Evolutionary conservation across 2,329 filamentous ascomycete species (phyloP).

Genomic region (Trichoderma sp.): DNA sequence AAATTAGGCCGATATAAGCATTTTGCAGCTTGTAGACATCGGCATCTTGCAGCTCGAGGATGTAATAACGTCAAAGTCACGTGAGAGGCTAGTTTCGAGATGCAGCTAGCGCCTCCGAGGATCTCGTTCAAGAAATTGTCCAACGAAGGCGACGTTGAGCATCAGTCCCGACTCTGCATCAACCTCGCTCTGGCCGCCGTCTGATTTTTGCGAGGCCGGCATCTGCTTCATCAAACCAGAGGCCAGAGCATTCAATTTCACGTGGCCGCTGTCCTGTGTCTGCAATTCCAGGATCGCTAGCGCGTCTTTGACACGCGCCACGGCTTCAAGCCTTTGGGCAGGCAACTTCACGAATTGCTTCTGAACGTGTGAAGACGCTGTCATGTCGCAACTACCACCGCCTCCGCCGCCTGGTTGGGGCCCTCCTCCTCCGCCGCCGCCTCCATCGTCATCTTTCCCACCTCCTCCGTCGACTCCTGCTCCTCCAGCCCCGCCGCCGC

Average conservation of each 20-base stretch:
- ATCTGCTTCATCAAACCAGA: slow-evolving; percentile 31
- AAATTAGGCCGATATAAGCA: not conserved
- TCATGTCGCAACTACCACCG: slow-evolving; percentile 57
- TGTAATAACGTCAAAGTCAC: slow-evolving; percentile 27
- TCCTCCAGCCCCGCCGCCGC: slow-evolving; percentile 71
- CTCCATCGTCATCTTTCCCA: slow-evolving; percentile 57
- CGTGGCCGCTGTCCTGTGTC: slow-evolving; percentile 8
- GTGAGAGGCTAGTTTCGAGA: slow-evolving; percentile 30
- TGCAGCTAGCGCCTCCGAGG: slow-evolving; percentile 25
- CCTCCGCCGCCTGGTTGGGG: slow-evolving; percentile 62
- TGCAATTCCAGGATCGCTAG: slow-evolving; percentile 28
- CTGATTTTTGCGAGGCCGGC: slow-evolving; percentile 35
- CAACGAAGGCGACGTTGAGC: slow-evolving; percentile 34
- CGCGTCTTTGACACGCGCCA: slow-evolving; percentile 41
- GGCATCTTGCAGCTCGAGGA: not conserved
- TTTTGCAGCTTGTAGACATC: not conserved
- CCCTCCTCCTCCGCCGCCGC: slow-evolving; percentile 56
- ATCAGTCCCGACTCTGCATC: slow-evolving; percentile 29
- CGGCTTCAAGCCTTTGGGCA: slow-evolving; percentile 39
- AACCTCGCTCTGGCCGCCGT: slow-evolving; percentile 37
- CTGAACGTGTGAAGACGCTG: slow-evolving; percentile 35
- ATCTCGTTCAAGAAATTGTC: slow-evolving; percentile 41
- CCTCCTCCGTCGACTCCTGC: slow-evolving; percentile 59
- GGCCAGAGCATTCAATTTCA: slow-evolving; percentile 6
- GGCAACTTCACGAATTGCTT: slow-evolving; percentile 32